A percentile compares a stretch with the other conserved stretches of the same genome.
Conservation (phyloP, 345 rosid species). For the Raphanus sativus region DNA sequence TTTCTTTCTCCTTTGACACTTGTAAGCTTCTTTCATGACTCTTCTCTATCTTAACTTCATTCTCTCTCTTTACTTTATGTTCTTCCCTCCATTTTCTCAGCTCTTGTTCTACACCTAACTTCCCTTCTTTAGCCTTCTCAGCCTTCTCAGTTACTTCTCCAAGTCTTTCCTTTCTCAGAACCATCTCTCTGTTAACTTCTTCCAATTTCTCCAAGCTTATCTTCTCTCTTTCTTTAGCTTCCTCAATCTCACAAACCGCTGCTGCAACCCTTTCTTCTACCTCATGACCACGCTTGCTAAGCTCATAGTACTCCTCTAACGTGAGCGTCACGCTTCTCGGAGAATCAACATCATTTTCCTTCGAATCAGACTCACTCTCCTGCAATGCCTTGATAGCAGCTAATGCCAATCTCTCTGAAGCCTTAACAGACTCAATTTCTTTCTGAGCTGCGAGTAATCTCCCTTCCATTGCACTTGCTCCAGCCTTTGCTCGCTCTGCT, state of each 20-base stretch:
- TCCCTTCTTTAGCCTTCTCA: constrained; percentile 86
- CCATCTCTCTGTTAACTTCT: constrained; percentile 61
- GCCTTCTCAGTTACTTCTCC: constrained; percentile 66
- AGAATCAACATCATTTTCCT: not conserved
- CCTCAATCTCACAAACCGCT: constrained; percentile 66
- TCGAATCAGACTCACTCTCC: constrained; percentile 65
- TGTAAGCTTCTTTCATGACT: constrained; percentile 40
- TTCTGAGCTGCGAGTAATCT: constrained; percentile 69
- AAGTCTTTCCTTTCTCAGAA: constrained; percentile 57
- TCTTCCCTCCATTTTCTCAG: constrained; percentile 88
- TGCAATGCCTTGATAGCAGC: constrained; percentile 85
- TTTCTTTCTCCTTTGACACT: constrained; percentile 44
- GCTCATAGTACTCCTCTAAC: constrained; percentile 80
- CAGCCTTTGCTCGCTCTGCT: constrained; percentile 81
- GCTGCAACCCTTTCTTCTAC: constrained; percentile 79
- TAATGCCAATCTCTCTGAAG: constrained; percentile 81
- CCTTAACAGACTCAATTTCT: constrained; percentile 80
- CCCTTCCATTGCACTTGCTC: constrained; percentile 62
- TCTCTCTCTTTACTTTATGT: constrained; percentile 55
- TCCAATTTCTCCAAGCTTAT: constrained; percentile 58
- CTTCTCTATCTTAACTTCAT: not conserved
- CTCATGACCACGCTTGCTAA: constrained; percentile 74
- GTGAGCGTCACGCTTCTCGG: constrained; percentile 59
- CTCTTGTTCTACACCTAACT: constrained; percentile 82
- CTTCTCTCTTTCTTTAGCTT: constrained; percentile 67